A percentile compares a stretch with the other conserved stretches of the same genome.
phyloP scores from a whole-genome alignment of 139 green algal genomes.

The Chlorella sorokiniana region DNA sequence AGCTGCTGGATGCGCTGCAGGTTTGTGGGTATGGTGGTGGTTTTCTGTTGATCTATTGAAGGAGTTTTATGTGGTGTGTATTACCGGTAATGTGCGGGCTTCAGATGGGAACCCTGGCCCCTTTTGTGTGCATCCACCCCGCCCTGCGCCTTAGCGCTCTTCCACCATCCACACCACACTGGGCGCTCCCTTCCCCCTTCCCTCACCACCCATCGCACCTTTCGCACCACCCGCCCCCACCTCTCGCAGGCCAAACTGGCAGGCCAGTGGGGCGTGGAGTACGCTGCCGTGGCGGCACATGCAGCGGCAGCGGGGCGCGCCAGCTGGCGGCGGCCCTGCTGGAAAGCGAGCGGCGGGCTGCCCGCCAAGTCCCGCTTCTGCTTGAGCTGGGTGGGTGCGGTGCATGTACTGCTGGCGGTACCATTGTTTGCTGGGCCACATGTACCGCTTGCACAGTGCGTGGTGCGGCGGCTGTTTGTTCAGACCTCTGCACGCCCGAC shows the following conservation, averaged over 20 bases:
- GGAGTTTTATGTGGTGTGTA: neutral
- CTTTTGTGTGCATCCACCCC: neutral
- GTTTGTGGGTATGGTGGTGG: neutral
- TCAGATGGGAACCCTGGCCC: neutral
- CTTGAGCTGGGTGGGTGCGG: constrained; percentile 49
- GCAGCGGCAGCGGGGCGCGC: constrained; percentile 48
- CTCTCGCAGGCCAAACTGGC: constrained; percentile 60
- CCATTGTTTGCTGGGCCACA: neutral
- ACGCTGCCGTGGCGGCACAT: constrained; percentile 56
- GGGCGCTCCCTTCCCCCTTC: too few relatives aligned
- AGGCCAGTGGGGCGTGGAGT: constrained; percentile 57
- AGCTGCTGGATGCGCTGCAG: constrained; percentile 65
- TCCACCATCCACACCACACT: too few relatives aligned
- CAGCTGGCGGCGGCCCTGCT: constrained; percentile 70
- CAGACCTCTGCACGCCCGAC: too few relatives aligned
- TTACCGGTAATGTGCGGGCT: neutral
- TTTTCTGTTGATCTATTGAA: neutral
- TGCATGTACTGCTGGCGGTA: neutral
- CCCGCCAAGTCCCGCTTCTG: constrained; percentile 74
- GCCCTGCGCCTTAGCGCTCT: neutral
- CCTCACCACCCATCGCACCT: neutral
- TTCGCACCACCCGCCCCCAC: neutral
- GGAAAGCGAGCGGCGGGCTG: constrained; percentile 63
- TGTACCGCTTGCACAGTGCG: too few relatives aligned
- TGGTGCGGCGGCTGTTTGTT: too few relatives aligned